Evolutionary conservation across 345 rosid genomes (phyloP).

Genomic region (Lenwebbia sp.): DNA sequence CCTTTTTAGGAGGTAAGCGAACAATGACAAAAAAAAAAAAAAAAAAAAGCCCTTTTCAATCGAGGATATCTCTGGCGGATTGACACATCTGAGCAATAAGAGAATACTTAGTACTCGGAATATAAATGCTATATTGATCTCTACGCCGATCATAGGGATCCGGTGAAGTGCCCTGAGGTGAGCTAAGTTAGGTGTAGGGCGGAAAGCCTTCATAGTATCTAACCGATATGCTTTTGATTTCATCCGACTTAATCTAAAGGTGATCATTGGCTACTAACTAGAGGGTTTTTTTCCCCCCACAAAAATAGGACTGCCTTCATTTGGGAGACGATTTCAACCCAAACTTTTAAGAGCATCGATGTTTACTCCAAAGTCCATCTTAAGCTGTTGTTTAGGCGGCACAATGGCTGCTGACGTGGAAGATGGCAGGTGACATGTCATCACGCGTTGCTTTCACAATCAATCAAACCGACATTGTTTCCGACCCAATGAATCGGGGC

Average conservation of each 20-base stretch:
- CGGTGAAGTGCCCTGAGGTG: too few relatives aligned
- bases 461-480: accelerated
- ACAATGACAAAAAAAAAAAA: too few relatives aligned
- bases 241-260: background rate
- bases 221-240: background rate
- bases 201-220: too few relatives aligned
- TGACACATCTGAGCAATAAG: too few relatives aligned
- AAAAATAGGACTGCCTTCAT: background rate
- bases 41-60: too few relatives aligned
- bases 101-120: too few relatives aligned
- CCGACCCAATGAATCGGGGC: accelerated
- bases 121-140: too few relatives aligned
- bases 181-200: too few relatives aligned
- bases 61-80: too few relatives aligned
- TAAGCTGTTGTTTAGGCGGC: background rate
- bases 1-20: too few relatives aligned
- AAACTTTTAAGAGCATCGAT: background rate
- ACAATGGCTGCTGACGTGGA: background rate
- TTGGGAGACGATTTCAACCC: background rate
- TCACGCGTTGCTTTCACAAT: background rate
- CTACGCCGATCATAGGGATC: too few relatives aligned
- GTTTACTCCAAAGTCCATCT: background rate
- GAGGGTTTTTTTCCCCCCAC: background rate
- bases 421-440: background rate
- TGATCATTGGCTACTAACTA: background rate